These are phyloP conservation scores for Beauveria medogensis DNA, from an alignment of 2,329 filamentous ascomycete genomes.

Conservation along the genomic window DNA sequence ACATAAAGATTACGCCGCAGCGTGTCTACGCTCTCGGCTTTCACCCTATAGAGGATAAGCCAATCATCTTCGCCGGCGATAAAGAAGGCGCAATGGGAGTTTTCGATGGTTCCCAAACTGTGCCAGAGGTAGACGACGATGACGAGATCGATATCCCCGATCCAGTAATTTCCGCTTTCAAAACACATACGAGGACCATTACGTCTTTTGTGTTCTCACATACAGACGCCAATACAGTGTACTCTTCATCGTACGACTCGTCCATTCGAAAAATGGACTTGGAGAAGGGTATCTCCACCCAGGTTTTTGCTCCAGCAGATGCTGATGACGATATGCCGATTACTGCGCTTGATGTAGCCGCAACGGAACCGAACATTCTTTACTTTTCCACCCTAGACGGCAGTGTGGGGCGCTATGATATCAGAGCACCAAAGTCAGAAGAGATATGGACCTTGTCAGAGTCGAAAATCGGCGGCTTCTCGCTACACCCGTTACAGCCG, in stretches of 20 bases:
- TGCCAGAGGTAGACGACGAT: constrained; percentile 51
- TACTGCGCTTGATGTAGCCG: constrained; percentile 73
- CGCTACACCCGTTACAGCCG: constrained; percentile 67
- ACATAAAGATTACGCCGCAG: constrained; percentile 86
- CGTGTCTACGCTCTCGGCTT: constrained; percentile 81
- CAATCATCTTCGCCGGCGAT: constrained; percentile 86
- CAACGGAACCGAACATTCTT: constrained; percentile 61
- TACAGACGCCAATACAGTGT: constrained; percentile 65
- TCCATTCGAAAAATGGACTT: constrained; percentile 84
- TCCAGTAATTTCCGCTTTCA: constrained; percentile 80
- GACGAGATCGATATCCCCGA: constrained; percentile 59
- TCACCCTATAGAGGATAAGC: constrained; percentile 79
- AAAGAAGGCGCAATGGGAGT: constrained; percentile 88
- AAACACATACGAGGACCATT: constrained; percentile 84
- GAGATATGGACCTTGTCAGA: constrained; percentile 72
- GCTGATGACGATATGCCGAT: constrained; percentile 66
- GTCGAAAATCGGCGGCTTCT: constrained; percentile 94
- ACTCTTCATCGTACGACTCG: constrained; percentile 85
- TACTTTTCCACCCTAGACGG: constrained; percentile 86
- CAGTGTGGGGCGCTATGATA: constrained; percentile 71
- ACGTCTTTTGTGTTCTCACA: constrained; percentile 73
- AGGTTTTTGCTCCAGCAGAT: constrained; percentile 70
- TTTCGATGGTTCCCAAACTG: constrained; percentile 75
- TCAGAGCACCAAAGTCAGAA: constrained; percentile 49
- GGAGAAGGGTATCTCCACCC: constrained; percentile 66